Percentiles rank a stretch among this genome's conserved stretches.
Evolutionary conservation across 441 rosid species (phyloP).

Genomic region (Euphorbia celastroides): DNA sequence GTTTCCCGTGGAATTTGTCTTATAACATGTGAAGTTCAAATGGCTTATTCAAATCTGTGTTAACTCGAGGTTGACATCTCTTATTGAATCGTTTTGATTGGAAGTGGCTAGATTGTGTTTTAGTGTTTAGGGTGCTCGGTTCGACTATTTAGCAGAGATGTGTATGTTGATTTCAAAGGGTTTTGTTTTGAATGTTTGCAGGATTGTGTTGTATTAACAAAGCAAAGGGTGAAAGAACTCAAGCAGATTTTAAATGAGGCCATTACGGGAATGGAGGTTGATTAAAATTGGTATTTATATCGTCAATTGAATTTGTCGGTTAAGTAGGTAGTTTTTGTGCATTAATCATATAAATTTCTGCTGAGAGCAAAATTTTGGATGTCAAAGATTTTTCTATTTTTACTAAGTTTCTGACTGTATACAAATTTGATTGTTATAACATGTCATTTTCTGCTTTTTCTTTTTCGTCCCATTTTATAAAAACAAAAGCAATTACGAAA

Average conservation of each 20-base stretch:
- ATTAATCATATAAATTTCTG: slow-evolving; percentile 10
- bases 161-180: neutral
- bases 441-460: neutral
- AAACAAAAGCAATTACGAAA: neutral
- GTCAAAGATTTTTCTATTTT: neutral
- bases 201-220: slow-evolving; percentile 77
- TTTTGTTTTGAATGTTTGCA: slow-evolving; percentile 30
- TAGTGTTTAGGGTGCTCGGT: neutral
- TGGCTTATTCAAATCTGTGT: neutral
- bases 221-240: slow-evolving; percentile 76
- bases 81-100: neutral
- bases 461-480: neutral
- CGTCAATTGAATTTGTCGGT: neutral
- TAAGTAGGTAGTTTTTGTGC: slow-evolving; percentile 15
- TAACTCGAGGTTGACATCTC: neutral
- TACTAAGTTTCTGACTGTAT: neutral
- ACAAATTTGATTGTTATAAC: neutral
- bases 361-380: neutral
- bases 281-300: slow-evolving; percentile 23
- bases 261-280: slow-evolving; percentile 58
- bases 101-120: neutral
- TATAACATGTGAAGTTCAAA: neutral
- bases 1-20: neutral
- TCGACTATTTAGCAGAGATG: neutral
- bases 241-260: slow-evolving; percentile 57